A percentile compares a stretch with the other conserved stretches of the same genome.
Evolutionary conservation across 805 yeast genomes (phyloP).

Genomic region (Yarrowia osloensis): DNA sequence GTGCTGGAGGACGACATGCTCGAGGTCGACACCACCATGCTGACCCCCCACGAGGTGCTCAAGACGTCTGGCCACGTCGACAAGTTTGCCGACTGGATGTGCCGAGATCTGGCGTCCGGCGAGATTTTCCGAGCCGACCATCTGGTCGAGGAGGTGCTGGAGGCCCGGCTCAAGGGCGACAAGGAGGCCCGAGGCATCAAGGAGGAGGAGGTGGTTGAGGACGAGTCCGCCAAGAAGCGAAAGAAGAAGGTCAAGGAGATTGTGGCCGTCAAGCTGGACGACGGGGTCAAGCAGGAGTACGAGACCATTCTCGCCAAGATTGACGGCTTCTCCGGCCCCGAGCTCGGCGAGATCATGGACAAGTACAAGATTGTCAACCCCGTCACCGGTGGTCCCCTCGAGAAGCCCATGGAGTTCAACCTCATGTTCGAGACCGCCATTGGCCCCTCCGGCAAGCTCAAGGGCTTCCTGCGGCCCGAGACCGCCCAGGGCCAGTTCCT

Average conservation of each 20-base stretch:
- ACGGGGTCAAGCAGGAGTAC: slow-evolving; percentile 73
- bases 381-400: slow-evolving; percentile 79
- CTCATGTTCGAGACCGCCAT: slow-evolving; percentile 99
- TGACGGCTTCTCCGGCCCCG: slow-evolving; percentile 92
- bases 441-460: slow-evolving; percentile 96
- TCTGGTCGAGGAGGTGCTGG: slow-evolving; percentile 95
- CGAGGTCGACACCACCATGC: slow-evolving; percentile 97
- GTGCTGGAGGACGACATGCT: slow-evolving; percentile 97
- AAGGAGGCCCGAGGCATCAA: slow-evolving; percentile 90
- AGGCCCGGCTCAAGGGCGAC: slow-evolving; percentile 94
- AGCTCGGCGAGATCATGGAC: slow-evolving; percentile 84
- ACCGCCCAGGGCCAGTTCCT: slow-evolving; percentile 99
- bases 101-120: slow-evolving; percentile 91
- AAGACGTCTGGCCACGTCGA: slow-evolving; percentile 99
- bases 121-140: slow-evolving; percentile 99
- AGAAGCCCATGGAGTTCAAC: slow-evolving; percentile 92
- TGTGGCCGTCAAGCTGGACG: slow-evolving; percentile 84
- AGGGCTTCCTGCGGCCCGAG: slow-evolving; percentile 96
- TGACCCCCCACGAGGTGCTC: slow-evolving; percentile 95
- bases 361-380: slow-evolving; percentile 89
- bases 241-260: slow-evolving; percentile 90
- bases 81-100: slow-evolving; percentile 99
- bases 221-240: slow-evolving; percentile 87
- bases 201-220: slow-evolving; percentile 67
- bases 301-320: slow-evolving; percentile 83